Evolutionary conservation across 176 grass and related monocot genomes (phyloP).

Genomic region (Raddia distichophylla): DNA sequence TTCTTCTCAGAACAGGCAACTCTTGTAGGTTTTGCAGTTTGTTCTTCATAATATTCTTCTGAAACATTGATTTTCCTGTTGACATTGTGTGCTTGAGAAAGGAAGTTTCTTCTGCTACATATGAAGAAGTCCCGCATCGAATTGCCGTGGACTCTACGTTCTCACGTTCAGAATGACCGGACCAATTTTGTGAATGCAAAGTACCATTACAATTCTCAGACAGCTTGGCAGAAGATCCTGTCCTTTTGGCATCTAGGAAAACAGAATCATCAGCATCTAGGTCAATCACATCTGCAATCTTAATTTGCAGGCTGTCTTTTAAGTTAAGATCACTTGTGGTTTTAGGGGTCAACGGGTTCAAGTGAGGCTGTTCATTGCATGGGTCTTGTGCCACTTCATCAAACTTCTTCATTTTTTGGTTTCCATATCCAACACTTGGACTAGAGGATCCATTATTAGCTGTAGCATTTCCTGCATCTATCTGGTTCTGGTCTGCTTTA

Average conservation of each 20-base stretch:
- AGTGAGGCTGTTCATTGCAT: neutral
- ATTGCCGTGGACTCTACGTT: conserved; percentile 9
- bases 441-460: conserved; percentile 1
- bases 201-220: conserved; percentile 4
- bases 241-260: conserved; percentile 20
- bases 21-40: conserved; percentile 38
- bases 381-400: conserved; percentile 32
- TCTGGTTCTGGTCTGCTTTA: conserved; percentile 57
- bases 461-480: conserved; percentile 32
- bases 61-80: conserved; percentile 35
- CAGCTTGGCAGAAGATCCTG: conserved; percentile 25
- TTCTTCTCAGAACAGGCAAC: conserved; percentile 25
- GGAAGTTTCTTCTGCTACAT: conserved; percentile 23
- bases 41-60: conserved; percentile 18
- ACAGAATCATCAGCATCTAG: conserved; percentile 37
- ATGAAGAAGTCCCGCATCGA: conserved; percentile 4
- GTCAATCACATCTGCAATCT: conserved; percentile 42
- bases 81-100: conserved; percentile 11
- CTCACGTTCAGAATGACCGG: conserved; percentile 22
- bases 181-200: conserved; percentile 12
- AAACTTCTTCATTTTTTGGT: conserved; percentile 35
- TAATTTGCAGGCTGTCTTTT: conserved; percentile 8
- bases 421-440: conserved; percentile 23
- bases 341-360: conserved; percentile 7
- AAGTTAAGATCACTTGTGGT: conserved; percentile 28